A percentile compares a stretch with the other conserved stretches of the same genome.
Conservation (phyloP, 2,329 filamentous ascomycete species). For the Cercospora zeae-maydis region DNA sequence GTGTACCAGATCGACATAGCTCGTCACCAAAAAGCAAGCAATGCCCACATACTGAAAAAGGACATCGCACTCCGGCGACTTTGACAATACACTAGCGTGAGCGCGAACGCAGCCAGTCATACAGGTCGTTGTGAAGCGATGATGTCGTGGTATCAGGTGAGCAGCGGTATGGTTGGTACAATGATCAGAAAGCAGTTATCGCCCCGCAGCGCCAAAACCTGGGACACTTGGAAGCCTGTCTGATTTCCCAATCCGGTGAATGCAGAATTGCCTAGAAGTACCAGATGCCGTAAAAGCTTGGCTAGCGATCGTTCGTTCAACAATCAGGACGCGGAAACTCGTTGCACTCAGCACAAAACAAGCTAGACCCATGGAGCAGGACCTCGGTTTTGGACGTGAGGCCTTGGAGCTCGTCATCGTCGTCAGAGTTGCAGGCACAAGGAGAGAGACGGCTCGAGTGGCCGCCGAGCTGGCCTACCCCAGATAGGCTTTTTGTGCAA, state of each 20-base stretch:
- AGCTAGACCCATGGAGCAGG: too few species aligned
- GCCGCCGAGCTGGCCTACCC: neutral
- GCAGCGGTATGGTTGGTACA: neutral
- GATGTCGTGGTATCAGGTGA: neutral
- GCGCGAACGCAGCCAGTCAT: neutral
- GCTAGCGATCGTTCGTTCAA: neutral
- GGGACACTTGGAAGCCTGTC: neutral
- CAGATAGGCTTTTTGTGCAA: neutral
- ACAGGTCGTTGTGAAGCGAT: neutral
- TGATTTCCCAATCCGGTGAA: neutral
- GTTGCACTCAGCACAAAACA: neutral
- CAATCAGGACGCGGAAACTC: neutral
- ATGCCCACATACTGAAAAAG: neutral
- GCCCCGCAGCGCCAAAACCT: neutral
- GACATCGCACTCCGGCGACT: neutral
- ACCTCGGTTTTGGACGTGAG: too few species aligned
- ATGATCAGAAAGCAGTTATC: neutral
- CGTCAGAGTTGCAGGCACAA: neutral
- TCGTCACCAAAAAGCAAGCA: neutral
- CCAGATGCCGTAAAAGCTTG: neutral
- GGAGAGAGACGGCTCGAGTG: neutral
- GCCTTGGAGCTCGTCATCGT: neutral
- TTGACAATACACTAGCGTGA: slow-evolving; percentile 3
- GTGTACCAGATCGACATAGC: neutral
- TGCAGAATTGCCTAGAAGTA: neutral